phyloP scores from a whole-genome alignment of 495 filamentous ascomycete species.

The Aspergillus incahuasiensis region DNA sequence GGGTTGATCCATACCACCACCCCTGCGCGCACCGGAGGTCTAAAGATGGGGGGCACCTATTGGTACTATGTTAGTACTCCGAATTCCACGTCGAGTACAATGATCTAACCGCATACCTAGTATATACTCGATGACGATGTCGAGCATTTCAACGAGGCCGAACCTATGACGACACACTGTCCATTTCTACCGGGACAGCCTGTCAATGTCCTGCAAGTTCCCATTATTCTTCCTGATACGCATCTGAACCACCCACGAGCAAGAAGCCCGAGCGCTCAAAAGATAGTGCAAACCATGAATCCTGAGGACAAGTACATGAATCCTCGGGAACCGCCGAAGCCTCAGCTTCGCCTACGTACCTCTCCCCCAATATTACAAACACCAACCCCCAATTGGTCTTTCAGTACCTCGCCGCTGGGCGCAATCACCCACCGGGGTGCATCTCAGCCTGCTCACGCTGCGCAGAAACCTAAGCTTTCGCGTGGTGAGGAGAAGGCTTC shows the following conservation, averaged over 20 bases:
- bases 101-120: constrained; percentile 38
- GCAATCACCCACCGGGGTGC: constrained; percentile 24
- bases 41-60: constrained; percentile 90
- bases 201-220: constrained; percentile 77
- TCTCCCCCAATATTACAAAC: constrained; percentile 49
- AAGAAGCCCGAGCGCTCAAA: constrained; percentile 33
- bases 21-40: constrained; percentile 64
- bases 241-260: constrained; percentile 33
- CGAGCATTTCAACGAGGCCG: constrained; percentile 65
- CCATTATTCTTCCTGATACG: constrained; percentile 56
- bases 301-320: constrained; percentile 70
- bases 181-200: constrained; percentile 82
- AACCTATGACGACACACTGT: constrained; percentile 71
- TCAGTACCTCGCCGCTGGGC: constrained; percentile 24
- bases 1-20: constrained; percentile 52
- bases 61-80: constrained; percentile 77
- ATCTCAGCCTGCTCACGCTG: constrained; percentile 37
- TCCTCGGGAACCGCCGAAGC: constrained; percentile 58
- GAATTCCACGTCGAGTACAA: background rate
- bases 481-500: constrained; percentile 24
- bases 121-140: constrained; percentile 73
- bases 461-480: constrained; percentile 12
- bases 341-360: constrained; percentile 49
- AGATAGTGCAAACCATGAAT: constrained; percentile 64
- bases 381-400: constrained; percentile 22